Evolutionary conservation across 1,139 yeast species (phyloP).

Genomic region (Keqinozyma sinolaborantium): DNA sequence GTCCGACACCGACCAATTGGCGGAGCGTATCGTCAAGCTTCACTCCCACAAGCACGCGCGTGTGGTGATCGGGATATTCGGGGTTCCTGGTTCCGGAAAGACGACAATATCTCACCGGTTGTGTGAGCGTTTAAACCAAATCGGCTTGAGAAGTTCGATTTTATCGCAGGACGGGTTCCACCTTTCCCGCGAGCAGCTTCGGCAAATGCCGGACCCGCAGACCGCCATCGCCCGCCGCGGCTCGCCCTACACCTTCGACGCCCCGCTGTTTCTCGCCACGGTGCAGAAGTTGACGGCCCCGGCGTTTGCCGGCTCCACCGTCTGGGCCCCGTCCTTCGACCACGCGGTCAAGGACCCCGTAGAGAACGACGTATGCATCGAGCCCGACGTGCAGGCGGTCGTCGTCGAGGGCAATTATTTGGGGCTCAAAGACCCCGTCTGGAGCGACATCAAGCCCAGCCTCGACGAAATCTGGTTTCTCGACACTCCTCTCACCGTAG

Average conservation of each 20-base stretch:
- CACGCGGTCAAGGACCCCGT: constrained; percentile 69
- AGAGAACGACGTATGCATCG: constrained; percentile 45
- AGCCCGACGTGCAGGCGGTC: constrained; percentile 43
- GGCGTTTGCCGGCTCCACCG: constrained; percentile 16
- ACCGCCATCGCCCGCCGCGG: constrained; percentile 70
- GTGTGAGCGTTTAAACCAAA: constrained; percentile 13
- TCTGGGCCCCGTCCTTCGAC: constrained; percentile 69
- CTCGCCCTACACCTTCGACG: constrained; percentile 82
- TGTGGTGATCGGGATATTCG: constrained; percentile 58
- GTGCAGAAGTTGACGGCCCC: constrained; percentile 18
- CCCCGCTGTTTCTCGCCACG: constrained; percentile 30
- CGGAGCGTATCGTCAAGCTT: constrained; percentile 6
- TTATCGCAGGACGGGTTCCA: constrained; percentile 82
- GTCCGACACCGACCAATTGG: constrained; percentile 8
- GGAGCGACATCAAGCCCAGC: constrained; percentile 41
- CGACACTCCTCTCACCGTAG: constrained; percentile 39
- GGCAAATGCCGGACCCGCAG: constrained; percentile 47
- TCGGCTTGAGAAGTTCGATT: neutral
- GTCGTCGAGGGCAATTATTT: constrained; percentile 68
- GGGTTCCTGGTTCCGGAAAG: constrained; percentile 84
- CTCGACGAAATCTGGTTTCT: constrained; percentile 46
- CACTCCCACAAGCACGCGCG: constrained; percentile 15
- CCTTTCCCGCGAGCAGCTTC: constrained; percentile 54
- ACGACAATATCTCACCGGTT: constrained; percentile 52
- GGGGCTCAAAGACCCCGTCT: constrained; percentile 43